These are phyloP conservation scores for Periconia macrospinosa DNA, from an alignment of 2,329 filamentous ascomycete species.

Conservation along the genomic window DNA sequence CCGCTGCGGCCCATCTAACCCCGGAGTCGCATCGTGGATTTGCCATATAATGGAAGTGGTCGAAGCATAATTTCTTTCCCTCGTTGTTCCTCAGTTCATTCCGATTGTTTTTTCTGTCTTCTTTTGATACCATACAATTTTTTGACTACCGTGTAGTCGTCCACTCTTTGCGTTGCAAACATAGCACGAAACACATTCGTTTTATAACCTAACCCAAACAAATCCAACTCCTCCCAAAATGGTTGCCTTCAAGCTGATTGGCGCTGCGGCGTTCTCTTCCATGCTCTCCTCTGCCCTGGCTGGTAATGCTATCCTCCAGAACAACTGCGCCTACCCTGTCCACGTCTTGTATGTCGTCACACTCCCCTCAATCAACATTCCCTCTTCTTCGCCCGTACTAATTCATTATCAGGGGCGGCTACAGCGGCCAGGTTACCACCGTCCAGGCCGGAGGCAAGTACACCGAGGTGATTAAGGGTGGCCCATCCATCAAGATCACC, in stretches of 20 bases:
- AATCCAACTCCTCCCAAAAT: conserved; percentile 5
- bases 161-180: conserved; percentile 11
- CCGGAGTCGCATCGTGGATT: not conserved
- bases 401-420: not conserved
- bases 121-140: not conserved
- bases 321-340: conserved; percentile 12
- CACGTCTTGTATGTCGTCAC: conserved; percentile 3
- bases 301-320: conserved; percentile 10
- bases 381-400: not conserved
- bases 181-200: conserved; percentile 1
- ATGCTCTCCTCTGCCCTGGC: conserved; percentile 9
- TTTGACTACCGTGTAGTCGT: conserved; percentile 14
- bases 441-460: conserved; percentile 3
- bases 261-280: conserved; percentile 8
- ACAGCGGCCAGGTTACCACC: conserved; percentile 1
- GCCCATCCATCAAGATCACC: conserved; percentile 10
- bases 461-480: conserved; percentile 3
- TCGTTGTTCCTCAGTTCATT: not conserved
- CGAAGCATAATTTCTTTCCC: not conserved
- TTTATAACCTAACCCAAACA: not conserved
- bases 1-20: not conserved
- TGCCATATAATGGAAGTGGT: not conserved
- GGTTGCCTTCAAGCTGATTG: conserved; percentile 7
- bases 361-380: not conserved
- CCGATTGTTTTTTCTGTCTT: not conserved